A percentile compares a stretch with the other conserved stretches of the same genome.
Evolutionary conservation across 257 asterid genomes (phyloP).

Genomic region (Nicotiana otophora): DNA sequence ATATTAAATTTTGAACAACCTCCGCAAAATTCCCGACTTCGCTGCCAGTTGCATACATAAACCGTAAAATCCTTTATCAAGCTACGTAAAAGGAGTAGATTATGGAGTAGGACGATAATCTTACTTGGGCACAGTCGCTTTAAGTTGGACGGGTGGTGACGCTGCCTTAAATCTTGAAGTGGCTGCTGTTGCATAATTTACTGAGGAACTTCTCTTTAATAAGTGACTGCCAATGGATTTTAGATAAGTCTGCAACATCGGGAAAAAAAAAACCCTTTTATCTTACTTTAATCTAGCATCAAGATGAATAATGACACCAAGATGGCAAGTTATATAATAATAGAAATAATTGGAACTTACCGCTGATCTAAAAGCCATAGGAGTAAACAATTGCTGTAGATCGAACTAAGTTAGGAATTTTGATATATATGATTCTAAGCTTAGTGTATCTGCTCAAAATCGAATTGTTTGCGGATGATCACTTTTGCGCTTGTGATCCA

Average conservation of each 20-base stretch:
- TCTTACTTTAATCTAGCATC: background rate
- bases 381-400: background rate
- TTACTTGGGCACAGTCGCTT: constrained; percentile 25
- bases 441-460: background rate
- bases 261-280: background rate
- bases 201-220: constrained; percentile 18
- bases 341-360: background rate
- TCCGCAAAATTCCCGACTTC: too few relatives aligned
- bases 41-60: background rate
- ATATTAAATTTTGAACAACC: too few relatives aligned
- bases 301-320: background rate
- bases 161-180: constrained; percentile 25
- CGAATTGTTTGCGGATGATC: background rate
- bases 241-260: constrained; percentile 15
- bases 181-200: constrained; percentile 22
- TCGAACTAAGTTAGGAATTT: too few relatives aligned
- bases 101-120: background rate
- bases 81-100: background rate
- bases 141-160: constrained; percentile 14
- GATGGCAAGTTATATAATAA: background rate
- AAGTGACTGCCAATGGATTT: constrained; percentile 17
- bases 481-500: background rate
- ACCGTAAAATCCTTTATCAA: background rate
- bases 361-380: constrained; percentile 15
- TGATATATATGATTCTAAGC: background rate